Conservation (phyloP, 1,284 basidiomycete genomes). For the Ceratobasidium sp. region DNA sequence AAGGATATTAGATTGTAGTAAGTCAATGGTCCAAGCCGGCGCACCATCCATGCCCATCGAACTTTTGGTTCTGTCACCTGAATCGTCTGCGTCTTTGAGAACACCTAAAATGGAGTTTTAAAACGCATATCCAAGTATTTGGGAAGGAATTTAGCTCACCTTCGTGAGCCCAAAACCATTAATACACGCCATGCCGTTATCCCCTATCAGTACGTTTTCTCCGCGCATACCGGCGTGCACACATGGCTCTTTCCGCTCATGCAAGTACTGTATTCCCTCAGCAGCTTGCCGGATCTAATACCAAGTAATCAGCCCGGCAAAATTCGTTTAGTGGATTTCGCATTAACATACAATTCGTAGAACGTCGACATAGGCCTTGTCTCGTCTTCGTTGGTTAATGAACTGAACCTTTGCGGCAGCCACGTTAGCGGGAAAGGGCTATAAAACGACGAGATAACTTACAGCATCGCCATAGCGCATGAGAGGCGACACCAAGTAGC, state of each 20-base stretch:
- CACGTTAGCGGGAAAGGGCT: background rate
- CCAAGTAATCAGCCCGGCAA: background rate
- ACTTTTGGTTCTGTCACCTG: slow-evolving; percentile 3
- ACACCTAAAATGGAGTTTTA: background rate
- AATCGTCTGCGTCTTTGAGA: background rate
- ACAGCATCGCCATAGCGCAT: slow-evolving; percentile 29
- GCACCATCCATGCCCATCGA: slow-evolving; percentile 6
- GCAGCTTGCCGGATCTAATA: slow-evolving; percentile 27
- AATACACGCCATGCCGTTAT: slow-evolving; percentile 1
- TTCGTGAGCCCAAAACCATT: slow-evolving; percentile 38
- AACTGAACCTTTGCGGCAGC: slow-evolving; percentile 2
- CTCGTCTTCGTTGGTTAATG: background rate
- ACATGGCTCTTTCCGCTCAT: background rate
- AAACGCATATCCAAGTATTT: background rate
- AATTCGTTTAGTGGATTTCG: background rate
- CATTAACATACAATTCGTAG: slow-evolving; percentile 21
- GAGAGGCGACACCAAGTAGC: slow-evolving; percentile 34
- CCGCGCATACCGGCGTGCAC: slow-evolving; percentile 30
- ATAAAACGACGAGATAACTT: background rate
- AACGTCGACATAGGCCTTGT: background rate
- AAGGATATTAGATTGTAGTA: background rate
- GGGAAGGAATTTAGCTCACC: background rate
- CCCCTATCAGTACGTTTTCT: slow-evolving; percentile 30
- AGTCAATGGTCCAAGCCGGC: background rate
- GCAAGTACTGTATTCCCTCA: slow-evolving; percentile 25